Evolutionary conservation across 306 rosid species (phyloP), one percentile per base, ranked within the genome.

Genomic region (Acacia confusa): DNA sequence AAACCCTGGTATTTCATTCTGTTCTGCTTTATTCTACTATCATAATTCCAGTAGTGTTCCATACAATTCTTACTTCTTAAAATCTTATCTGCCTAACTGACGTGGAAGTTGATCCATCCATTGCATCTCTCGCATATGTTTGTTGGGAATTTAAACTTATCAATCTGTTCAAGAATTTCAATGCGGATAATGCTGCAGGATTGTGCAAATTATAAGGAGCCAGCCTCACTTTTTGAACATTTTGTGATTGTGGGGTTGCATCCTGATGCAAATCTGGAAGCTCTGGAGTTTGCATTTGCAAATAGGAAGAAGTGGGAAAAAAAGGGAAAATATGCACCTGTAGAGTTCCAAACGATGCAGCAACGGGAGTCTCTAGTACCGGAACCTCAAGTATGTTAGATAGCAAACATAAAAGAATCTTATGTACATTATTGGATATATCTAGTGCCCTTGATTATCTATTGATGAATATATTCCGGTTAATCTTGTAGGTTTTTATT

Each of bases 211-310:
- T 88, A 86, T 84, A 86, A 84, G 84, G 97, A 95, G 84, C 97
- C 99, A 68, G 74, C 83, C 75, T 89, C 92, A 79, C 92, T 95
- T 78, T 95, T 91, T 85, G 99, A 95, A 87, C 97, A 91, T 87
- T 90, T 95, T 78, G 86, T 95, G 84, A 87, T 95, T 81, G 93
- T 75, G 85, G 99, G 99, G 88, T 94, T 95, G 87, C 97, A 88
- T 86, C 95, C 97, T 22, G 95, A 92, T 83, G 47, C 97, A 75
- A 91, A 91, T 77, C 91, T 95, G 85, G 92, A 88, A 66, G 69
- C 6, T 17, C 94, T 89, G 89, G 97, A 90, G 84, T 82, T 71
- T 20, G 87, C 93, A 74, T 95, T 91, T 88, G 92, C 88, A 70
- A 88, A 74, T 82, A 93, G 89, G 86, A 92, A 91, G 86, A 88